Evolutionary conservation across 1,284 basidiomycete species (phyloP).

Genomic region (Pyrrhoderma lamaoense): DNA sequence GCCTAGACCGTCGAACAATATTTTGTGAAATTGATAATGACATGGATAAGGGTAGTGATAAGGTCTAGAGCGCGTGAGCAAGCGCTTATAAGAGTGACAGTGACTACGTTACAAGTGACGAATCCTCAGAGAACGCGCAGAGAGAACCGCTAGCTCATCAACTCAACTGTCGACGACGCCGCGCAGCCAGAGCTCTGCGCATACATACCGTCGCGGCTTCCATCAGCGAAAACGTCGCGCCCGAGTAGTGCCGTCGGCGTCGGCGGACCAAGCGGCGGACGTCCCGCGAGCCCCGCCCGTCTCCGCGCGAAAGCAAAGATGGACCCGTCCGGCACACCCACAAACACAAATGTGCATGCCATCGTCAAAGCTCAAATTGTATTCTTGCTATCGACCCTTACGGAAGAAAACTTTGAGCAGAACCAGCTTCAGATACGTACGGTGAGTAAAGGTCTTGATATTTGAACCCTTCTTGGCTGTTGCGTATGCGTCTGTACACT

Average conservation of each 20-base stretch:
- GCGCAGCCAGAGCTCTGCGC: slow-evolving; percentile 10
- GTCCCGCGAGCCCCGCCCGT: slow-evolving; percentile 15
- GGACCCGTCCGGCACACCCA: slow-evolving; percentile 28
- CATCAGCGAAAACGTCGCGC: slow-evolving; percentile 14
- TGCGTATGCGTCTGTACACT: too few relatives aligned
- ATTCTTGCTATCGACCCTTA: slow-evolving; percentile 87
- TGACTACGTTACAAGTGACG: too few relatives aligned
- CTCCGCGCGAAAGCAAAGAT: slow-evolving; percentile 21
- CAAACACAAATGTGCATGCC: slow-evolving; percentile 52
- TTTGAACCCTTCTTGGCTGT: background rate
- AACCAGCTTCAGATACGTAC: slow-evolving; percentile 88
- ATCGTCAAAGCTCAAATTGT: slow-evolving; percentile 89
- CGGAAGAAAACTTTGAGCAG: slow-evolving; percentile 90
- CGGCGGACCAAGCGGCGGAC: slow-evolving; percentile 17
- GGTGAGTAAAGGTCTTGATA: slow-evolving; percentile 41
- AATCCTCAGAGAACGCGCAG: background rate
- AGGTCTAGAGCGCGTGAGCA: too few relatives aligned
- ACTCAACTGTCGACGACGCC: slow-evolving; percentile 6
- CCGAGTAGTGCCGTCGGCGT: slow-evolving; percentile 14
- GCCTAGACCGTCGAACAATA: too few relatives aligned
- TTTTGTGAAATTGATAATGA: too few relatives aligned
- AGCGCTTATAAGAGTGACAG: too few relatives aligned
- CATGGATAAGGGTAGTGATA: too few relatives aligned
- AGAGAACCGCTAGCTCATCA: slow-evolving; percentile 8
- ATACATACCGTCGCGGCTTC: slow-evolving; percentile 8